phyloP scores from a whole-genome alignment of 225 moss, liverwort and hornwort genomes.

The Sphagnum tenellum region DNA sequence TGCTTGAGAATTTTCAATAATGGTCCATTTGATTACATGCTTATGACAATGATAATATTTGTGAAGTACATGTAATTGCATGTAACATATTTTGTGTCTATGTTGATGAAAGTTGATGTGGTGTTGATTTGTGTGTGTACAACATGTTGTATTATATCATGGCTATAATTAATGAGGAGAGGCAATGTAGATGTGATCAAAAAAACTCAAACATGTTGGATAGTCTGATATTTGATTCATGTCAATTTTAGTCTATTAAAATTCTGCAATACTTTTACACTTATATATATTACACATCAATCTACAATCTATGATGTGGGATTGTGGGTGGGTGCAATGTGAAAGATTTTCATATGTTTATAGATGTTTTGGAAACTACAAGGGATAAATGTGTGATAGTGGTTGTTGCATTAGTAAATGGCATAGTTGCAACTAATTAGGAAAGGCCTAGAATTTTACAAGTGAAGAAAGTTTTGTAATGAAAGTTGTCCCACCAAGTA shows the following conservation, averaged over 20 bases:
- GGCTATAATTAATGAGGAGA: constrained; percentile 87
- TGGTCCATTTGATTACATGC: too few relatives aligned
- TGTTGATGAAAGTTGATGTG: too few relatives aligned
- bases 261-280: not conserved
- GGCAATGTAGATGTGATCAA: constrained; percentile 78
- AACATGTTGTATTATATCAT: constrained; percentile 64
- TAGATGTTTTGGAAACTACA: constrained; percentile 56
- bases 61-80: too few relatives aligned
- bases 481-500: too few relatives aligned
- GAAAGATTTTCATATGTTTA: constrained; percentile 82
- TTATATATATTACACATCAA: not conserved
- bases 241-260: too few relatives aligned
- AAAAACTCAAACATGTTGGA: constrained; percentile 58
- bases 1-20: too few relatives aligned
- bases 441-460: constrained; percentile 75
- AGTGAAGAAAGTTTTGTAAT: constrained; percentile 79
- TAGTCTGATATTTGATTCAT: not conserved
- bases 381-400: constrained; percentile 75
- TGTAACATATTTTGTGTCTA: too few relatives aligned
- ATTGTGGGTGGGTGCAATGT: constrained; percentile 42
- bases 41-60: too few relatives aligned
- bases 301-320: too few relatives aligned
- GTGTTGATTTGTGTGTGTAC: too few relatives aligned
- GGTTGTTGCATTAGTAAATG: constrained; percentile 85
- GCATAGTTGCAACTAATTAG: constrained; percentile 62